Conservation (phyloP, 139 green algal genomes). For the Astrephomene gubernaculifera region DNA sequence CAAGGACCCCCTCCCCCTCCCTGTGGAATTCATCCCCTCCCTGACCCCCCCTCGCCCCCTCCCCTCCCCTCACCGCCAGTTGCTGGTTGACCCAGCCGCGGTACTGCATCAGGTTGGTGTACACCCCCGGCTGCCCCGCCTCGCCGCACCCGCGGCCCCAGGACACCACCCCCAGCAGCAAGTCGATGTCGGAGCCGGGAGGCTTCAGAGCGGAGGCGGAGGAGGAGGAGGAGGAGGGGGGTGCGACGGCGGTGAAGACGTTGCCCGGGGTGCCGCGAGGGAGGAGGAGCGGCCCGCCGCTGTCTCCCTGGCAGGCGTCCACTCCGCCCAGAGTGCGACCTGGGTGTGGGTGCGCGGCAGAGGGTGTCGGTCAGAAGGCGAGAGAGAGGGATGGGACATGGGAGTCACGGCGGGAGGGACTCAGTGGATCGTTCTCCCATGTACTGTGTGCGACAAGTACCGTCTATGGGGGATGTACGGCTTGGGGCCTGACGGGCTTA, state of each 20-base stretch:
- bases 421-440: too few species aligned
- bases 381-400: too few species aligned
- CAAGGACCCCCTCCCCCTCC: not conserved
- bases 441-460: too few species aligned
- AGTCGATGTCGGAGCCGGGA: not conserved
- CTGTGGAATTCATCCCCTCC: not conserved
- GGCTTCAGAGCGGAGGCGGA: not conserved
- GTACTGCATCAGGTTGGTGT: slow-evolving; percentile 21
- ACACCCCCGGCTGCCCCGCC: slow-evolving; percentile 23
- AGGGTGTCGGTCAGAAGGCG: too few species aligned
- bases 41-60: not conserved
- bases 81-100: slow-evolving; percentile 29
- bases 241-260: slow-evolving; percentile 30
- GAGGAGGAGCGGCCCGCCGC: slow-evolving; percentile 47
- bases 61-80: slow-evolving; percentile 10
- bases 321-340: slow-evolving; percentile 26
- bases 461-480: too few species aligned
- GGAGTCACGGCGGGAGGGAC: too few species aligned
- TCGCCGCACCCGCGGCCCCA: slow-evolving; percentile 49
- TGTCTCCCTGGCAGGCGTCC: slow-evolving; percentile 56
- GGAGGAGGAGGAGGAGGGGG: not conserved
- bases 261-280: slow-evolving; percentile 3
- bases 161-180: slow-evolving; percentile 47
- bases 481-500: too few species aligned
- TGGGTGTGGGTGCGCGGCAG: not conserved